These are phyloP conservation scores for Pyrrhoderma lamaoense DNA, from an alignment of 1,284 basidiomycete genomes.

Conservation along the genomic window DNA sequence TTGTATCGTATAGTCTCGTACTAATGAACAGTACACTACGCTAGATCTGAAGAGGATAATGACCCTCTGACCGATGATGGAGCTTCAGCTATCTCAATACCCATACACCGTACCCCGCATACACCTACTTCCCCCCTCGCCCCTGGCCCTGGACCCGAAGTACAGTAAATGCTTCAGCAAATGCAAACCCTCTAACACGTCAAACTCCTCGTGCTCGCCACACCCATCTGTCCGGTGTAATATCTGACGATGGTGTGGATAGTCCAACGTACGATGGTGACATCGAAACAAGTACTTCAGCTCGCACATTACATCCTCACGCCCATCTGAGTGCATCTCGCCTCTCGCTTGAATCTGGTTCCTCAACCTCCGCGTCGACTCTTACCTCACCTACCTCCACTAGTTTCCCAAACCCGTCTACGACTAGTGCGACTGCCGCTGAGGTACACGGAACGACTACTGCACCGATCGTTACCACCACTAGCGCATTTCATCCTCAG, in stretches of 20 bases:
- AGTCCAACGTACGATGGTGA: slow-evolving; percentile 88
- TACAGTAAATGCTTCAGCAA: slow-evolving; percentile 13
- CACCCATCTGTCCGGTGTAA: slow-evolving; percentile 48
- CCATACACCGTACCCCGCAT: slow-evolving; percentile 23
- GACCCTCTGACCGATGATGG: slow-evolving; percentile 72
- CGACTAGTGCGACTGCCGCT: slow-evolving; percentile 26
- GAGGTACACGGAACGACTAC: slow-evolving; percentile 26
- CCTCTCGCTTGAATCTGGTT: slow-evolving; percentile 31
- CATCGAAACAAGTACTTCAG: slow-evolving; percentile 63
- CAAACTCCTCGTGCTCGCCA: slow-evolving; percentile 8
- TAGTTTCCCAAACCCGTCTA: slow-evolving; percentile 22
- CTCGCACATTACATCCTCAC: slow-evolving; percentile 23
- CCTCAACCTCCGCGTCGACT: slow-evolving; percentile 31
- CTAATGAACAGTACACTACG: not conserved
- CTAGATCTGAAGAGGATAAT: slow-evolving; percentile 73
- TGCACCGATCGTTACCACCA: slow-evolving; percentile 20
- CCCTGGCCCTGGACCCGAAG: slow-evolving; percentile 25
- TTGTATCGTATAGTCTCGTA: not conserved
- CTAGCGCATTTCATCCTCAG: slow-evolving; percentile 6
- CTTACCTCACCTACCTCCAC: slow-evolving; percentile 38
- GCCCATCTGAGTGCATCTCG: slow-evolving; percentile 29
- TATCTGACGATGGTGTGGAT: slow-evolving; percentile 69
- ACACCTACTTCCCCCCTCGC: slow-evolving; percentile 26
- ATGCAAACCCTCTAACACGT: slow-evolving; percentile 12
- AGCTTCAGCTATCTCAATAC: slow-evolving; percentile 43